A percentile compares a stretch with the other conserved stretches of the same genome.
These are phyloP conservation scores for Torulaspora microellipsoides DNA, from an alignment of 805 yeast genomes.

Conservation along the genomic window DNA sequence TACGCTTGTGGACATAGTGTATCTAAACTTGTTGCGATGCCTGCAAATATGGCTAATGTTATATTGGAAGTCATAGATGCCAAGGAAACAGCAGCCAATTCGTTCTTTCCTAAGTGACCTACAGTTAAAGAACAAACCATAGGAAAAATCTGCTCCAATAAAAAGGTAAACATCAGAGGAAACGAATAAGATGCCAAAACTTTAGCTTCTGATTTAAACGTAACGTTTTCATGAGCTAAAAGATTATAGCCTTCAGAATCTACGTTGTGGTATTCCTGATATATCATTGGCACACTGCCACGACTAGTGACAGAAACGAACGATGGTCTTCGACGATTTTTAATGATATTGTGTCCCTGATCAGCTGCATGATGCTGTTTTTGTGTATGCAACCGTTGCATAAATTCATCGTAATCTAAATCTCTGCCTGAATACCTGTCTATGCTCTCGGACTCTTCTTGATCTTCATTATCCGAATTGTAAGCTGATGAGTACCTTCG, in stretches of 20 bases:
- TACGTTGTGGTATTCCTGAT: conserved; percentile 22
- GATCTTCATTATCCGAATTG: conserved; percentile 24
- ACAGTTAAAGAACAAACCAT: conserved; percentile 78
- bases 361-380: conserved; percentile 11
- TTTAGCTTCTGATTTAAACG: conserved; percentile 35
- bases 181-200: conserved; percentile 38
- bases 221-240: conserved; percentile 34
- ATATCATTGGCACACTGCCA: conserved; percentile 33
- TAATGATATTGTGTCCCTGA: conserved; percentile 5
- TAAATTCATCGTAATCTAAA: conserved; percentile 32
- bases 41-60: conserved; percentile 75
- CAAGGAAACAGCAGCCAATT: conserved; percentile 77
- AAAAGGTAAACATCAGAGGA: conserved; percentile 64
- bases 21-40: conserved; percentile 76
- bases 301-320: conserved; percentile 29
- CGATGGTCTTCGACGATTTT: conserved; percentile 23
- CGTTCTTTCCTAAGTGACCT: conserved; percentile 76
- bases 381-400: conserved; percentile 29
- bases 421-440: conserved; percentile 19
- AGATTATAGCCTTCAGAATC: conserved; percentile 24
- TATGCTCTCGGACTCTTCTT: conserved; percentile 10
- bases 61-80: conserved; percentile 82
- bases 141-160: conserved; percentile 68
- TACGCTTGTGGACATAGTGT: conserved; percentile 82
- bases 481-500: conserved; percentile 35